These are phyloP conservation scores for Saposhnikovia divaricata DNA, from an alignment of 129 eudicot species.

Conservation along the genomic window DNA sequence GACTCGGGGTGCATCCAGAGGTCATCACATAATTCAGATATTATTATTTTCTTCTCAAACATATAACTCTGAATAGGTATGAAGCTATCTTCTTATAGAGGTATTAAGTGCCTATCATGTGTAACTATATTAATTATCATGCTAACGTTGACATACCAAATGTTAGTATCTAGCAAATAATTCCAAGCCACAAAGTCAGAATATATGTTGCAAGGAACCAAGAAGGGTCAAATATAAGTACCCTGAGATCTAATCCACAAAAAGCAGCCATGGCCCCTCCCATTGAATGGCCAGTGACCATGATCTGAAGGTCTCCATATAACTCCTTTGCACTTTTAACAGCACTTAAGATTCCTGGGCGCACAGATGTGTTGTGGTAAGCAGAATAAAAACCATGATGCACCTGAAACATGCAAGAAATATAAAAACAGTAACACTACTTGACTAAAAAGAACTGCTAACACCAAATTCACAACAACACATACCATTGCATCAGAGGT, in stretches of 20 bases:
- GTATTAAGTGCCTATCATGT: background rate
- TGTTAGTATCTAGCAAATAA: background rate
- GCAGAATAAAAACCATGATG: slow-evolving; percentile 96
- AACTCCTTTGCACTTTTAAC: slow-evolving; percentile 49
- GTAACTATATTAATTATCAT: background rate
- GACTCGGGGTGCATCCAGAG: background rate
- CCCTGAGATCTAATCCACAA: slow-evolving; percentile 84
- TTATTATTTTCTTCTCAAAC: background rate
- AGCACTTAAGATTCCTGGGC: slow-evolving; percentile 63
- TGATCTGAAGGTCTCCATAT: slow-evolving; percentile 61
- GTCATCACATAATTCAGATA: background rate
- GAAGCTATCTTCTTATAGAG: background rate
- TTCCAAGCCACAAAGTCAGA: background rate
- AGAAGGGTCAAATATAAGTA: slow-evolving; percentile 20
- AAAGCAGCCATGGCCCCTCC: slow-evolving; percentile 98
- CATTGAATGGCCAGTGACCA: slow-evolving; percentile 95
- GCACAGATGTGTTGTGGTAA: slow-evolving; percentile 71
- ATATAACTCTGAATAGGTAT: background rate
- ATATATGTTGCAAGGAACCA: background rate
- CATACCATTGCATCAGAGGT: slow-evolving; percentile 74
- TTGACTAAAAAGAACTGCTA: background rate
- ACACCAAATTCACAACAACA: background rate
- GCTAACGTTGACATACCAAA: background rate
- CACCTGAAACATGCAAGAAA: slow-evolving; percentile 41
- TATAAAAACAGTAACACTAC: background rate